Evolutionary conservation across 2,329 filamentous ascomycete genomes (phyloP).

Genomic region (Didymella arachidicola): DNA sequence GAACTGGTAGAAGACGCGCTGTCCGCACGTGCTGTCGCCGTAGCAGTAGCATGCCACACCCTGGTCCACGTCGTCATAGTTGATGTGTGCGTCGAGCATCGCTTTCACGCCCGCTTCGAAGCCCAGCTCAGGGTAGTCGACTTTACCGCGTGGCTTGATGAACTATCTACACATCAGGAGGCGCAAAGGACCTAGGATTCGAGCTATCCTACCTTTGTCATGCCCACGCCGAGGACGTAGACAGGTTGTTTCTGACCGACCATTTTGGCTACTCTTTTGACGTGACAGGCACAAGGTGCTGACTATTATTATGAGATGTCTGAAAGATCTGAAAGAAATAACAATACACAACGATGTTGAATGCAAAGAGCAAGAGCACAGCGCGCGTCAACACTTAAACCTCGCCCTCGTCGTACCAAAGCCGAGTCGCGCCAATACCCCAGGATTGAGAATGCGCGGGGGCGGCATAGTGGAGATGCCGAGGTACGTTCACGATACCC

Average conservation of each 20-base stretch:
- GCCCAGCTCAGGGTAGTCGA: slow-evolving; percentile 93
- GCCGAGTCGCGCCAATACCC: slow-evolving; percentile 11
- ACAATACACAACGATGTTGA: not conserved
- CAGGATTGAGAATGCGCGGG: slow-evolving; percentile 13
- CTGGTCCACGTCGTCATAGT: slow-evolving; percentile 94
- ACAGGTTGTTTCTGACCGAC: slow-evolving; percentile 62
- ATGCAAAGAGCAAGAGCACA: not conserved
- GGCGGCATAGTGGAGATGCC: slow-evolving; percentile 16
- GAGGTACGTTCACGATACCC: slow-evolving; percentile 2
- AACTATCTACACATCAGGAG: slow-evolving; percentile 62
- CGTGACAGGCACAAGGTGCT: not conserved
- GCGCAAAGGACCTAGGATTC: not conserved
- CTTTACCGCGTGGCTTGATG: slow-evolving; percentile 93
- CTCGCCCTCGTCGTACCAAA: not conserved
- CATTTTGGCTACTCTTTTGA: slow-evolving; percentile 52
- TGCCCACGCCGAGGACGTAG: slow-evolving; percentile 96
- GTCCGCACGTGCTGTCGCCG: slow-evolving; percentile 91
- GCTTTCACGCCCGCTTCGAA: slow-evolving; percentile 93
- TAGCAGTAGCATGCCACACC: slow-evolving; percentile 98
- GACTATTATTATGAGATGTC: not conserved
- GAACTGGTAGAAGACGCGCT: slow-evolving; percentile 98
- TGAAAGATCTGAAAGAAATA: no score
- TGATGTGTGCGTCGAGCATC: slow-evolving; percentile 83
- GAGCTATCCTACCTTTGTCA: slow-evolving; percentile 69
- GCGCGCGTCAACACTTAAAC: slow-evolving; percentile 14